Percentiles rank a stretch among this genome's conserved stretches.
These are phyloP conservation scores for Leccinum uliginosum DNA, from an alignment of 768 basidiomycete species.

Conservation along the genomic window DNA sequence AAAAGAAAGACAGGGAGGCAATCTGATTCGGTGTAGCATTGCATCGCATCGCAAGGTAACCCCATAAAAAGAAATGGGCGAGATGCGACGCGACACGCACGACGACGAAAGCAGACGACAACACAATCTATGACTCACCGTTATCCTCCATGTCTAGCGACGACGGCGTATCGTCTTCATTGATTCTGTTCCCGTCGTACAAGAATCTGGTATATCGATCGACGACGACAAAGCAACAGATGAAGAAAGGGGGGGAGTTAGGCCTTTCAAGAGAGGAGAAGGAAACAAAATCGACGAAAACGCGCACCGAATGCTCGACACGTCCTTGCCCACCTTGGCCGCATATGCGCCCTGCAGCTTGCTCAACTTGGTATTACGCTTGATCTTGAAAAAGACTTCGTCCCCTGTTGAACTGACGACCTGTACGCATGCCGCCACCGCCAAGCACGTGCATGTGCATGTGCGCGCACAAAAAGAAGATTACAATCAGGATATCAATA, in stretches of 20 bases:
- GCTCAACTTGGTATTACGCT: constrained; percentile 85
- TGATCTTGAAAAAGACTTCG: constrained; percentile 97
- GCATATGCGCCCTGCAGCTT: constrained; percentile 94
- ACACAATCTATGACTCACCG: constrained; percentile 43
- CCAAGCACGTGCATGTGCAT: not conserved
- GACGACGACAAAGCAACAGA: constrained; percentile 1
- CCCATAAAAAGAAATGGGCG: not conserved
- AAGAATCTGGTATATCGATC: constrained; percentile 58
- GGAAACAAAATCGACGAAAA: not conserved
- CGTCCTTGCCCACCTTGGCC: constrained; percentile 87
- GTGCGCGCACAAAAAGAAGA: not conserved
- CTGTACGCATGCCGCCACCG: constrained; percentile 31
- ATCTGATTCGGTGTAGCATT: not conserved
- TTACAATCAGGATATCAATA: not conserved
- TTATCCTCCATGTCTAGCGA: constrained; percentile 88
- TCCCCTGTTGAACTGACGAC: constrained; percentile 74
- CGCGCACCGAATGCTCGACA: constrained; percentile 79
- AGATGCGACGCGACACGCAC: not conserved
- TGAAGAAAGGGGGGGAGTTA: not conserved
- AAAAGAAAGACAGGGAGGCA: not conserved
- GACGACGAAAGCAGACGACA: not conserved
- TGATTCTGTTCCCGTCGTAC: constrained; percentile 85
- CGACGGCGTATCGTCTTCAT: constrained; percentile 82
- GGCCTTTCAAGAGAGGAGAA: not conserved
- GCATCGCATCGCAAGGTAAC: not conserved